A percentile compares a stretch with the other conserved stretches of the same genome.
phyloP scores from a whole-genome alignment of 495 filamentous ascomycete species.

The Podospora pseudoanserina region DNA sequence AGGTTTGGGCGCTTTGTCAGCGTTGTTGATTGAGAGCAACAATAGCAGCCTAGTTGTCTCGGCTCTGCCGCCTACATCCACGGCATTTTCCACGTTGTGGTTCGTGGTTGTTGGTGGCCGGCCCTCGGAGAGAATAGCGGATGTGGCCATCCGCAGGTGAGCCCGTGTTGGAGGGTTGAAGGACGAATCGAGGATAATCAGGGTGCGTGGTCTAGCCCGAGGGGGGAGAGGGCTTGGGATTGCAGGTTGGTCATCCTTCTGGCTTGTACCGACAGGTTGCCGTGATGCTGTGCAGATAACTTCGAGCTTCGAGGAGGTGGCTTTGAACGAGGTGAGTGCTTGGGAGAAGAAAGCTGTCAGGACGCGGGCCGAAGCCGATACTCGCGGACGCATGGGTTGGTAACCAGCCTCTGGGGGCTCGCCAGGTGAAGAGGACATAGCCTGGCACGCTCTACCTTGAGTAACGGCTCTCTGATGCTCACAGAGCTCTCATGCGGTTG shows the following conservation, averaged over 20 bases:
- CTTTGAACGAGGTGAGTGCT: slow-evolving; percentile 55
- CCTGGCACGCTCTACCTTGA: neutral
- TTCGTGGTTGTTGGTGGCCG: neutral
- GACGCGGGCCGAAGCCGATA: neutral
- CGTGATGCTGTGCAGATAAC: slow-evolving; percentile 46
- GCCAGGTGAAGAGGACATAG: neutral
- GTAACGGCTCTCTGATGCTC: neutral
- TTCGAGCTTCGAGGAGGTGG: slow-evolving; percentile 54
- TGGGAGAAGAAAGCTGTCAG: slow-evolving; percentile 37
- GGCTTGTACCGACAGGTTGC: neutral
- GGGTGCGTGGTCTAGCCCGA: slow-evolving; percentile 25
- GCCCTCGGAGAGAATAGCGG: slow-evolving; percentile 53
- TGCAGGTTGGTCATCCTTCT: neutral
- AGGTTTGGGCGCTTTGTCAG: slow-evolving; percentile 84
- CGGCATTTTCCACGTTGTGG: neutral
- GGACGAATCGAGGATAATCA: slow-evolving; percentile 89
- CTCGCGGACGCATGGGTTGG: neutral
- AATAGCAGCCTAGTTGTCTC: slow-evolving; percentile 60
- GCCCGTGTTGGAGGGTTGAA: slow-evolving; percentile 92
- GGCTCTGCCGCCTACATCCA: neutral
- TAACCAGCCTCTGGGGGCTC: neutral
- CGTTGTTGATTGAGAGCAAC: slow-evolving; percentile 85
- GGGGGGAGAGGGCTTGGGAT: slow-evolving; percentile 25
- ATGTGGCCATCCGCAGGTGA: slow-evolving; percentile 70
- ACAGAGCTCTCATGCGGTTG: neutral